Percentiles rank a stretch among this genome's conserved stretches.
Evolutionary conservation across 495 filamentous ascomycete species (phyloP).

Genomic region (Penicillium robsamsonii): DNA sequence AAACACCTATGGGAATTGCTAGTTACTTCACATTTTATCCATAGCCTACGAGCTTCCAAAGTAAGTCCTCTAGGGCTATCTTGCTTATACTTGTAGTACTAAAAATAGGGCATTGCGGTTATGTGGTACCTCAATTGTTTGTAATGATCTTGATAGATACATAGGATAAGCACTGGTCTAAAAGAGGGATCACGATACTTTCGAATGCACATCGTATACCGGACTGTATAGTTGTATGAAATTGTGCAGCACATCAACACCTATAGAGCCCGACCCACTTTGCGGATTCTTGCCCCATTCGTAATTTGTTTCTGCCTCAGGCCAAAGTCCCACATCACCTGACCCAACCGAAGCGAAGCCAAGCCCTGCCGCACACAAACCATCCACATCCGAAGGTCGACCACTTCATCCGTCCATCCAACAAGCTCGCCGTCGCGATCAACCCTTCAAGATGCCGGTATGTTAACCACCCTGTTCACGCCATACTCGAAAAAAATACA

Average conservation of each 20-base stretch:
- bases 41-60: not conserved
- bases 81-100: not conserved
- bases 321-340: slow-evolving; percentile 34
- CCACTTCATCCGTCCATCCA: slow-evolving; percentile 43
- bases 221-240: not conserved
- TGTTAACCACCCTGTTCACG: slow-evolving; percentile 27
- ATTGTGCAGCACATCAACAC: not conserved
- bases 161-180: not conserved
- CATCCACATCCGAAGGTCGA: slow-evolving; percentile 39
- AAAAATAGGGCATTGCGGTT: not conserved
- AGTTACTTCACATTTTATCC: not conserved
- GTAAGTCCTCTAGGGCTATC: not conserved
- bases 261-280: not conserved
- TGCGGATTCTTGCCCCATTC: too few species aligned
- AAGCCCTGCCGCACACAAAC: slow-evolving; percentile 50
- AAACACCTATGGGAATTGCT: not conserved
- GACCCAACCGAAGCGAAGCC: slow-evolving; percentile 46
- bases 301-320: slow-evolving; percentile 18
- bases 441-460: slow-evolving; percentile 83
- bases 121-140: not conserved
- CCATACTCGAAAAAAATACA: not conserved
- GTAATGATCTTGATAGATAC: not conserved
- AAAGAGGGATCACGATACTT: not conserved
- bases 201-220: not conserved
- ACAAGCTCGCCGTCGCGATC: slow-evolving; percentile 48